Evolutionary conservation across 129 eudicot genomes (phyloP), one percentile per base, ranked within the genome.

Genomic region (Escallonia rubra): DNA sequence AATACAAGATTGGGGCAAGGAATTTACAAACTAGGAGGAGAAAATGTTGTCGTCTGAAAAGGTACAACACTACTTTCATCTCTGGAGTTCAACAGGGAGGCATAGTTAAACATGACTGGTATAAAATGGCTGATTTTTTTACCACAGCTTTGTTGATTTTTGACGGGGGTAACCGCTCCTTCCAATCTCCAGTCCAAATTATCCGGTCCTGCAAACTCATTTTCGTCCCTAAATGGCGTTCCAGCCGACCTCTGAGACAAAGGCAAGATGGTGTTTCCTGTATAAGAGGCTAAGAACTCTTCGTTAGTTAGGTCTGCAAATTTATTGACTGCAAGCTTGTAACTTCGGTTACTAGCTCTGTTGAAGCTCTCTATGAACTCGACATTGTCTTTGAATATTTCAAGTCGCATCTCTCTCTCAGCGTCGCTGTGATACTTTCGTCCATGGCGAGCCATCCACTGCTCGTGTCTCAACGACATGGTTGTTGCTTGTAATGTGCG

Each of bases 241-340:
- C 6, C 4, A 56, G 23, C 5, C 58, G 58, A 54, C 16, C 3
- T 15, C 4, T 39, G 14, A 14, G 64, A 12, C 34, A 38, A 9
- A 4, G 43, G 10, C 5, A 42, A 3, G 64, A 41, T 43, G 3
- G 0, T 67, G 60, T 53, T 8, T 34, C 72, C 72, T 41, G 40
- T 57, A 57, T 9, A 11, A 43, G 64, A 8, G 6, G 52, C 73
- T 12, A 3, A 14, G 38, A 68, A 68, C 55, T 67, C 72, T 9
- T 67, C 61, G 4, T 39, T 40, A 3, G 63, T 67, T 53, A 50
- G 15, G 50, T 67, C 73, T 11, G 73, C 63, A 57, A 68, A 68
- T 8, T 7, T 16, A 42, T 58, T 57, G 40, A 38, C 38, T 8
- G 14, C 78, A 5, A 72, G 42, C 16, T 6, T 64, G 16, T 41